Conservation (phyloP, 2,329 filamentous ascomycete species). For the Sclerotinia nivalis region DNA sequence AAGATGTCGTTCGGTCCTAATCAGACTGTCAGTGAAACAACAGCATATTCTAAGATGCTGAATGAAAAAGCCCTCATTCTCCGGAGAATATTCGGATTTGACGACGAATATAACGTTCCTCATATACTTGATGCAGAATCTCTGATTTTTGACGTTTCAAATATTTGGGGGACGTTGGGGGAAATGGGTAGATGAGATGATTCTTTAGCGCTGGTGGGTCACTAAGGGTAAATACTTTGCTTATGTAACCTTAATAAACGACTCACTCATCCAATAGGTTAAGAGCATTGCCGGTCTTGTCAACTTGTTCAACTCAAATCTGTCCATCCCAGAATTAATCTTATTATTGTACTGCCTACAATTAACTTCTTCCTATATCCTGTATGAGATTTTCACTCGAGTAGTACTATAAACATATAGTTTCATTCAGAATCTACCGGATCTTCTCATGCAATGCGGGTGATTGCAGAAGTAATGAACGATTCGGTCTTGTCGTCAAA, state of each 20-base stretch:
- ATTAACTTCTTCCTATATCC: not conserved
- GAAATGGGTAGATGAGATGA: not conserved
- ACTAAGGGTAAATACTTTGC: not conserved
- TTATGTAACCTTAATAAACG: not conserved
- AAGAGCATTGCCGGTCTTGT: not conserved
- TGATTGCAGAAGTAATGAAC: not conserved
- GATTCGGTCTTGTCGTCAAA: not conserved
- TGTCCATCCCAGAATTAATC: not conserved
- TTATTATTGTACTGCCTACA: not conserved
- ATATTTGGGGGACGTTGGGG: not conserved
- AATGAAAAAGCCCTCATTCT: not conserved
- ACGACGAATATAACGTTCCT: not conserved
- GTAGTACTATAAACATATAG: not conserved
- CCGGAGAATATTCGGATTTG: not conserved
- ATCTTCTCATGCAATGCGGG: not conserved
- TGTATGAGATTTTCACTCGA: not conserved
- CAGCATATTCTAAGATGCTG: not conserved
- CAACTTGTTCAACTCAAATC: not conserved
- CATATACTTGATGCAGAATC: not conserved
- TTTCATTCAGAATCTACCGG: not conserved
- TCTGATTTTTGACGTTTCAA: slow-evolving; percentile 4
- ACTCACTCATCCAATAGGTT: no score
- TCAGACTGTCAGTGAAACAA: not conserved
- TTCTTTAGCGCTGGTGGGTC: not conserved
- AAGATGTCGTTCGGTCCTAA: not conserved